Evolutionary conservation across 371 early-diverging fungal species (phyloP).

Genomic region (Rhizomucor miehei): DNA sequence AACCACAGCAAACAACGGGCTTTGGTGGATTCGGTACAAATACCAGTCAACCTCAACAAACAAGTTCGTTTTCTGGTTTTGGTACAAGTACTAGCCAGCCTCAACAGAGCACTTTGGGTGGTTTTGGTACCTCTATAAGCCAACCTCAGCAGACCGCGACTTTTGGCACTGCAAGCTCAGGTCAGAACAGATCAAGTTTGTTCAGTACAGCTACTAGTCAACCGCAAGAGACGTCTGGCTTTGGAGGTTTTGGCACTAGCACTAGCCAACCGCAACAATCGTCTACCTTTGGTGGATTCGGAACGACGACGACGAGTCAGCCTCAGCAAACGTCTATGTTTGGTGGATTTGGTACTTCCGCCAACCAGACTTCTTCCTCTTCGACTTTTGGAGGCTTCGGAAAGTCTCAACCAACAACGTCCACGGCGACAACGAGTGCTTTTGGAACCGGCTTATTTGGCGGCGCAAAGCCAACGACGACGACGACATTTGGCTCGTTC

Average conservation of each 20-base stretch:
- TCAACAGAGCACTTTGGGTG: neutral
- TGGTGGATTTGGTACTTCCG: neutral
- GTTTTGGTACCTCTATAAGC: neutral
- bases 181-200: neutral
- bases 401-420: neutral
- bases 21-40: constrained; percentile 3
- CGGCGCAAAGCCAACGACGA: neutral
- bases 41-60: constrained; percentile 2
- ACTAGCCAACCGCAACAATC: neutral
- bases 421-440: neutral
- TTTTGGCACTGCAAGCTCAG: neutral
- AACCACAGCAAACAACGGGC: neutral
- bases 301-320: neutral
- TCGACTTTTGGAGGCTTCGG: neutral
- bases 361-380: neutral
- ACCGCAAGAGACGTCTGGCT: too few species aligned
- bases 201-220: neutral
- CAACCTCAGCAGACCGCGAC: neutral
- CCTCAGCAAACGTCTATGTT: neutral
- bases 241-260: neutral
- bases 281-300: constrained; percentile 2
- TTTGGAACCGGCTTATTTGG: neutral
- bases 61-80: neutral
- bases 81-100: too few species aligned
- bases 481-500: neutral